Evolutionary conservation across 495 filamentous ascomycete species (phyloP), one percentile per base, ranked within the genome.

Genomic region (Apodospora peruviana): DNA sequence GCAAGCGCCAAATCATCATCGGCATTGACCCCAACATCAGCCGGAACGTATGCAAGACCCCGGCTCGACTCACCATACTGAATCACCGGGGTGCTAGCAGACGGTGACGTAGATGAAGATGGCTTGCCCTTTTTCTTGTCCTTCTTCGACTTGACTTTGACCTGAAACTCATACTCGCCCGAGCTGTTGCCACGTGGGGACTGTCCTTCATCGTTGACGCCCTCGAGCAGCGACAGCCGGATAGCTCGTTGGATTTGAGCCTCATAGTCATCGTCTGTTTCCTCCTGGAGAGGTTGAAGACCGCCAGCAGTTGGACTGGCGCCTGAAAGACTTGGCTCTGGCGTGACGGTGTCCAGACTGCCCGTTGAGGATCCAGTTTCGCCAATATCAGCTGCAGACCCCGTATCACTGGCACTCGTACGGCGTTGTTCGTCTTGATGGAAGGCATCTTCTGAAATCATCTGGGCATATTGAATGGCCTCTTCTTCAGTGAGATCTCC

Each of bases 401-500:
- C 75, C 12, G 71, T 76, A 41, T 80, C 77, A 45, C 77, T 77
- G 39, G 62, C 53, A 32, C 63, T 70, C 37, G 66, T 71, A 10
- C 74, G 73, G 41, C 81, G 80, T 48, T 79, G 70, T 50, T 82
- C 77, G 19, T 88, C 84, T 18, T 67, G 71, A 45, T 74, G 68
- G 43, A 83, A 84, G 0, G 82, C 68, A 65, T 98, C 94, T 56
- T 91, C 78, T 40, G 88, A 95, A 17, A 98, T 68, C 73, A 97
- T 79, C 45, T 84, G 82, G 2, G 91, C 93, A 64, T 97, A 98
- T 11, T 82, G 85, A 24, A 98, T 53, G 35, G 91, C 80, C 58
- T 98, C 90, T 51, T 96, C 91, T 59, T 96, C 91, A 43, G 72
- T 89, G 16, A 90, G 71, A 11, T 86, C 89, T 9, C 85, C 78